A percentile compares a stretch with the other conserved stretches of the same genome.
These are phyloP conservation scores for Debaryomyces castellii DNA, from an alignment of 805 yeast genomes.

Conservation along the genomic window DNA sequence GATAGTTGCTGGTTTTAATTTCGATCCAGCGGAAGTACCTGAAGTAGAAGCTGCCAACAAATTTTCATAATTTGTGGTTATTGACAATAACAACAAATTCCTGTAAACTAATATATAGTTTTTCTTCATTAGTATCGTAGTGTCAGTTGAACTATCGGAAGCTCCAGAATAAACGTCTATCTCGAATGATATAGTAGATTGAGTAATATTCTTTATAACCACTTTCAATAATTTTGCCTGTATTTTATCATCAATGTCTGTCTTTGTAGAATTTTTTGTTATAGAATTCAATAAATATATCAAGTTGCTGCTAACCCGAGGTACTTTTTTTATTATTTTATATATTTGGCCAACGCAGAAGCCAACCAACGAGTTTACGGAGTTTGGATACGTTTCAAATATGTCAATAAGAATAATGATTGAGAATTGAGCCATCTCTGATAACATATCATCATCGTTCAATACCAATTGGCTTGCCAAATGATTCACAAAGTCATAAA, in stretches of 20 bases:
- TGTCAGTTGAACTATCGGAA: constrained; percentile 10
- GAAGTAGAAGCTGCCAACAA: constrained; percentile 36
- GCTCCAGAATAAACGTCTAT: constrained; percentile 11
- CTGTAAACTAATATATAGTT: constrained; percentile 32
- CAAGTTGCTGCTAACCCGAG: constrained; percentile 23
- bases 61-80: constrained; percentile 36
- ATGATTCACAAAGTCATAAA: constrained; percentile 37
- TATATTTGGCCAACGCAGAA: constrained; percentile 36
- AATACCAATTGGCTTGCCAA: constrained; percentile 26
- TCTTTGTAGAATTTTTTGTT: constrained; percentile 33
- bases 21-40: constrained; percentile 33
- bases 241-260: constrained; percentile 41
- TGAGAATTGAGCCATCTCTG: constrained; percentile 20
- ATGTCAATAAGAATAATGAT: constrained; percentile 36
- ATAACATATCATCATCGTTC: constrained; percentile 14
- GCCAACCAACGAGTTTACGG: constrained; percentile 33
- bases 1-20: constrained; percentile 41
- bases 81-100: constrained; percentile 31
- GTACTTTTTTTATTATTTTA: constrained; percentile 37
- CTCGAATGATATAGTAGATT: constrained; percentile 17
- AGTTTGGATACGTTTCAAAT: constrained; percentile 35
- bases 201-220: constrained; percentile 25
- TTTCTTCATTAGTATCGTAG: constrained; percentile 27
- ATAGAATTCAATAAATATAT: constrained; percentile 30
- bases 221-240: constrained; percentile 36